Conservation (phyloP, 805 yeast species). For the Candida koratica region DNA sequence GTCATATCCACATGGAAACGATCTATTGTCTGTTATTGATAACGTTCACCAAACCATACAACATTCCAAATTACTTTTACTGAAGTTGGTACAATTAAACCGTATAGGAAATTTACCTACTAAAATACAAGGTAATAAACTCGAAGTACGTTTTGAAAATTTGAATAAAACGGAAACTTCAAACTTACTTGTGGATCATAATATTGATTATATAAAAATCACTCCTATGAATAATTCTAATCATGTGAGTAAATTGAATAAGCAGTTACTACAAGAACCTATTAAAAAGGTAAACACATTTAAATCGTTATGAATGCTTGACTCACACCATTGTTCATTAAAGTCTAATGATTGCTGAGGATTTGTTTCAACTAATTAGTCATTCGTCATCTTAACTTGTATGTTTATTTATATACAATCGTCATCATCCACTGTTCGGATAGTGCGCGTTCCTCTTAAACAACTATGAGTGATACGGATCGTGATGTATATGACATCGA, state of each 20-base stretch:
- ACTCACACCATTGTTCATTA: slow-evolving; percentile 8
- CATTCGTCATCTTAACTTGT: too few species aligned
- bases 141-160: slow-evolving; percentile 8
- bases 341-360: slow-evolving; percentile 9
- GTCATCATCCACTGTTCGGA: too few species aligned
- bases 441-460: too few species aligned
- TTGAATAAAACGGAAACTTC: slow-evolving; percentile 8
- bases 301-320: too few species aligned
- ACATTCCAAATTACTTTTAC: neutral
- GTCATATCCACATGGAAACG: neutral
- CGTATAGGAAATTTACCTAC: slow-evolving; percentile 8
- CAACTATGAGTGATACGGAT: slow-evolving; percentile 7
- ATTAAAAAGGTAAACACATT: too few species aligned
- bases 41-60: slow-evolving; percentile 1
- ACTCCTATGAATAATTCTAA: slow-evolving; percentile 1
- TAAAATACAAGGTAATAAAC: neutral
- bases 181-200: slow-evolving; percentile 10
- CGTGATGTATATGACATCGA: slow-evolving; percentile 1
- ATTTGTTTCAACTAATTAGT: too few species aligned
- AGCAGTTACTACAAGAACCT: neutral
- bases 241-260: slow-evolving; percentile 1
- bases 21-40: slow-evolving; percentile 1
- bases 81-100: slow-evolving; percentile 1
- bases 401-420: too few species aligned
- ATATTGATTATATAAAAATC: slow-evolving; percentile 8